phyloP scores from a whole-genome alignment of 306 rosid genomes.

The Fagus sylvatica region DNA sequence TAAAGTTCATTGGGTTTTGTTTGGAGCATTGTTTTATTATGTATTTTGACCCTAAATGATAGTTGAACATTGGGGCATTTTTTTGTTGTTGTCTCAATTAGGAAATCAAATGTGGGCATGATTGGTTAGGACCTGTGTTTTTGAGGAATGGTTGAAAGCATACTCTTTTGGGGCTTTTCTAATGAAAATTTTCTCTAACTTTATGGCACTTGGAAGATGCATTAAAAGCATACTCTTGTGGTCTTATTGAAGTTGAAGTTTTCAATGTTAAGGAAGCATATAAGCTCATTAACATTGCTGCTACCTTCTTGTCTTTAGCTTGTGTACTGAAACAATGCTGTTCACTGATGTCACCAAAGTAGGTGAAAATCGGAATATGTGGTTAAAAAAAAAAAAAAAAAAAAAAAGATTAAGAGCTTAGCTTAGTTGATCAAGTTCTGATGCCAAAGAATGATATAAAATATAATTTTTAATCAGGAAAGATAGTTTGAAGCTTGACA shows the following conservation, averaged over 20 bases:
- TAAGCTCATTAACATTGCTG: neutral
- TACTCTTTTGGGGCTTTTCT: no score
- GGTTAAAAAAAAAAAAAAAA: neutral
- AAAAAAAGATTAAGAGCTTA: neutral
- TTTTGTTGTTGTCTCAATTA: neutral
- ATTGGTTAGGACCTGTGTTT: neutral
- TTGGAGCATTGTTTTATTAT: neutral
- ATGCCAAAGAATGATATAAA: neutral
- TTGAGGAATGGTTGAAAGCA: neutral
- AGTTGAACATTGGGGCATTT: neutral
- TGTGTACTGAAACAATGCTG: neutral
- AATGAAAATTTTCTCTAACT: no score
- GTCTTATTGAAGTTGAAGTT: no score
- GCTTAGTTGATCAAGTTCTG: neutral
- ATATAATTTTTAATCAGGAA: neutral
- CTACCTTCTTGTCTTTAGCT: neutral
- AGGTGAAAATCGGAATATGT: neutral
- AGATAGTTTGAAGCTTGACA: neutral
- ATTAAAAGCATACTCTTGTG: no score
- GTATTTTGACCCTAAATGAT: neutral
- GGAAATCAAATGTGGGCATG: neutral
- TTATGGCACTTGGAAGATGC: no score
- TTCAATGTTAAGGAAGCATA: neutral
- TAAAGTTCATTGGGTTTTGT: slow-evolving; percentile 8
- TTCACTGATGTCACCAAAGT: neutral